phyloP scores from a whole-genome alignment of 345 rosid species.

The Arabis alpina region DNA sequence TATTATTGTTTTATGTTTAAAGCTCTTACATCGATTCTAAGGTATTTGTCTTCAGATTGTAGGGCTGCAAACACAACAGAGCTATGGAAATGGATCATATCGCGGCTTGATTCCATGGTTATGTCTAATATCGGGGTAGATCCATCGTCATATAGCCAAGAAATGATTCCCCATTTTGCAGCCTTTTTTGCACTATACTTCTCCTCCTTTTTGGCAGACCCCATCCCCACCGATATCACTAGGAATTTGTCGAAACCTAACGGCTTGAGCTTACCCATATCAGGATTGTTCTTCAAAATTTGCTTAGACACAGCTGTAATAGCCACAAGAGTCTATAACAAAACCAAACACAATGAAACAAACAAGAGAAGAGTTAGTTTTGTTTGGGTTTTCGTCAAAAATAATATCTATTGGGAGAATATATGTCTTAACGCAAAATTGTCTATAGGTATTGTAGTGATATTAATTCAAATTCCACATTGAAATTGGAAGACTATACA shows the following conservation, averaged over 20 bases:
- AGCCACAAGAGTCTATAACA: slow-evolving; percentile 62
- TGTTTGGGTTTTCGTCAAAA: too few species aligned
- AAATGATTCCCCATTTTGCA: slow-evolving; percentile 68
- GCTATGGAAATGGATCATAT: slow-evolving; percentile 68
- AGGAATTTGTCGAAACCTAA: slow-evolving; percentile 56
- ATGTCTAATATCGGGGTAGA: slow-evolving; percentile 60
- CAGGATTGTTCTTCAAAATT: slow-evolving; percentile 54
- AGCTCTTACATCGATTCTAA: slow-evolving; percentile 63
- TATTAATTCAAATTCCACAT: too few species aligned
- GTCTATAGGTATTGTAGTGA: too few species aligned
- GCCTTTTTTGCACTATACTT: slow-evolving; percentile 53
- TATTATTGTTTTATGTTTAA: neutral
- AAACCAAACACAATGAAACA: slow-evolving; percentile 14
- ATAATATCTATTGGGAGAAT: too few species aligned
- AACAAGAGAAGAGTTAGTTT: neutral
- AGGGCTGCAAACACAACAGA: slow-evolving; percentile 59
- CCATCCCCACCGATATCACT: slow-evolving; percentile 75
- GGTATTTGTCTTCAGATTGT: slow-evolving; percentile 59
- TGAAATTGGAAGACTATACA: too few species aligned
- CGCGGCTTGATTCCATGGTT: slow-evolving; percentile 50
- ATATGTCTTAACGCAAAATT: too few species aligned
- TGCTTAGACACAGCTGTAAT: slow-evolving; percentile 64
- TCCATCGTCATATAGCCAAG: slow-evolving; percentile 61
- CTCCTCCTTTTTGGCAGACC: slow-evolving; percentile 42
- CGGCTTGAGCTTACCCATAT: slow-evolving; percentile 45